Conservation (phyloP, 768 basidiomycete species). For the Boletus fagicola region DNA sequence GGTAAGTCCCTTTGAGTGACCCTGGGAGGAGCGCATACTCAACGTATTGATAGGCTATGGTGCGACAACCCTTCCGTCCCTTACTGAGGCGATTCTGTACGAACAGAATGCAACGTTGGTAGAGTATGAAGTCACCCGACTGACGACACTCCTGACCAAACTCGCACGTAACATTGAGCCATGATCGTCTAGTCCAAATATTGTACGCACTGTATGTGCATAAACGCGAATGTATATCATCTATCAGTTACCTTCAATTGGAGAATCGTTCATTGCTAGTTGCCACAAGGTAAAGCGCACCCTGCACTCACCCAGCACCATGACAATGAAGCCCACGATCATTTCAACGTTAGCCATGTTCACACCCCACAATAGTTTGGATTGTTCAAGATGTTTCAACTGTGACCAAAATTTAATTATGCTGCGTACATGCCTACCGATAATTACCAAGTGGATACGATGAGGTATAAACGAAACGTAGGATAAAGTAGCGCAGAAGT, state of each 20-base stretch:
- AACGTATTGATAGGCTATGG: constrained; percentile 58
- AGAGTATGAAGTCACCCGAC: constrained; percentile 55
- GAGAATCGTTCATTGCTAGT: not conserved
- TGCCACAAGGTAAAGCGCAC: not conserved
- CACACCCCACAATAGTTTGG: not conserved
- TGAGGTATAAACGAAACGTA: constrained; percentile 13
- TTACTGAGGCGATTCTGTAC: constrained; percentile 73
- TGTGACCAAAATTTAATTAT: constrained; percentile 6
- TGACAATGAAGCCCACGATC: not conserved
- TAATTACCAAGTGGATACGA: constrained; percentile 18
- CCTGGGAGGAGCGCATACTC: not conserved
- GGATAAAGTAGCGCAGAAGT: constrained; percentile 5
- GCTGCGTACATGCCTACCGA: not conserved
- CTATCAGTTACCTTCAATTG: not conserved
- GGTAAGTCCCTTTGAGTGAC: constrained; percentile 42
- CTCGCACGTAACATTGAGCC: constrained; percentile 40
- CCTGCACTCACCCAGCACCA: not conserved
- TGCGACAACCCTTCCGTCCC: constrained; percentile 77
- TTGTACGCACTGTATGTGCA: not conserved
- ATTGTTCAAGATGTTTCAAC: not conserved
- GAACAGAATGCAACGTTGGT: constrained; percentile 65
- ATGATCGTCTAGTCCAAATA: constrained; percentile 1
- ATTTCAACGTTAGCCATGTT: not conserved
- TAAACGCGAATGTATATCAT: not conserved
- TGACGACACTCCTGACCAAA: constrained; percentile 52